Base-by-base conservation (phyloP, 148 eudicot species). In the Amaranthus hypochondriacus region DNA sequence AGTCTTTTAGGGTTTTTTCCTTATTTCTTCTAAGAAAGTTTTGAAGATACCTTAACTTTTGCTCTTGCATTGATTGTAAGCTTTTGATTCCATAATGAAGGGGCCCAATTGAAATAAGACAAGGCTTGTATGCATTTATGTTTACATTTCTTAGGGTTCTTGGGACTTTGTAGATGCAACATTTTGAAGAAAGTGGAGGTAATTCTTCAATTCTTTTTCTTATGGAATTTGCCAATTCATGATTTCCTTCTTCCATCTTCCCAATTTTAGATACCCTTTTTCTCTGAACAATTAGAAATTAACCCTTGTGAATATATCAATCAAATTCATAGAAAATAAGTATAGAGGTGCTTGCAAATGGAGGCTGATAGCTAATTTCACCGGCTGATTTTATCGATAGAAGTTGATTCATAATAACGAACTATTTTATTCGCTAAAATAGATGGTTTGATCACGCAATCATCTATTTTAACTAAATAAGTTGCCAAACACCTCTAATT, bases 101-200 rank as follows among this genome's bases (percentile, higher is more conserved):
- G 2, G 80, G 80, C 6, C 80, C 80, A 57, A 77, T 66, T 50
- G 83, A 76, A 49, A 80, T 68, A 61, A 76, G 49, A 13, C 67
- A 76, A 12, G 83, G 80, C 12, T 76, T 51, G 48, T 80, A 80
- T 46, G 83, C 68, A 69, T 66, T 60, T 56, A 48, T 48, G n/a
- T 80, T 80, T 13, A 73, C 77, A 67, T 56, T 76, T 72, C 83
- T 69, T 9, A 80, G 48, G 5, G 80, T 73, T 55, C 55, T 59
- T 59, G 83, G 83, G 50, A 80, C 80, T 61, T 62, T 72, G 48
- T 80, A 80, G 4, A 80, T 80, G 80, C 83, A 80, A 76, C 80
- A 80, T 61, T 76, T 80, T 6, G 76, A 48, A 13, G 83, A 80
- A 3, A 72, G 64, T 18, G 77, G 52, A 9, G 80, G 83, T 49